These are phyloP conservation scores for Leptographium wingfieldii DNA, from an alignment of 2,329 filamentous ascomycete genomes.

Conservation along the genomic window DNA sequence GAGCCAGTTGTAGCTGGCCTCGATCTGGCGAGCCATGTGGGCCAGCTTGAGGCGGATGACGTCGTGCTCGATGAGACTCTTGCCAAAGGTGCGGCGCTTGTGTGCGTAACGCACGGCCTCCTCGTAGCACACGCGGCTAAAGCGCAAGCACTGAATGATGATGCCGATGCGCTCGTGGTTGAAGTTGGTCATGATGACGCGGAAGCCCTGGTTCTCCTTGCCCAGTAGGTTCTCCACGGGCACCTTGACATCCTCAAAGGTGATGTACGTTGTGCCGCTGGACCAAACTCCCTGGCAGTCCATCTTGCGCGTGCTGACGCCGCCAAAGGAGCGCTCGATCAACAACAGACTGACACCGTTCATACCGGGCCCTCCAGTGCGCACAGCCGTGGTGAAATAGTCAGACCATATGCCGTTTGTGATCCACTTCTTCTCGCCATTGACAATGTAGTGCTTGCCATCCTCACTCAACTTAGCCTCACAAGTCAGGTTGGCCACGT, in stretches of 20 bases:
- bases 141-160: slow-evolving; percentile 92
- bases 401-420: slow-evolving; percentile 95
- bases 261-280: slow-evolving; percentile 90
- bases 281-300: slow-evolving; percentile 98
- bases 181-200: slow-evolving; percentile 98
- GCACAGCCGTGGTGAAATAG: slow-evolving; percentile 95
- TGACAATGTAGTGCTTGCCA: slow-evolving; percentile 98
- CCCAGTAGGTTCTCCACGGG: slow-evolving; percentile 97
- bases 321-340: slow-evolving; percentile 73
- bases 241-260: slow-evolving; percentile 98
- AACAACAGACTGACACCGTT: slow-evolving; percentile 83
- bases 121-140: slow-evolving; percentile 93
- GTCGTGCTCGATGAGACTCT: slow-evolving; percentile 90
- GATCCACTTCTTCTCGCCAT: slow-evolving; percentile 99
- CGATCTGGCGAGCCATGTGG: slow-evolving; percentile 96
- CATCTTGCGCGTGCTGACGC: slow-evolving; percentile 89
- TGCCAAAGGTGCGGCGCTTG: slow-evolving; percentile 94
- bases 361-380: slow-evolving; percentile 82
- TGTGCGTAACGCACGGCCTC: slow-evolving; percentile 93
- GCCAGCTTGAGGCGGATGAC: slow-evolving; percentile 97
- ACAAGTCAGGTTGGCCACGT: slow-evolving; percentile 90
- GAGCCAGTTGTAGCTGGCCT: slow-evolving; percentile 93
- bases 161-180: slow-evolving; percentile 99
- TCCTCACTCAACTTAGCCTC: slow-evolving; percentile 92
- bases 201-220: slow-evolving; percentile 97